Percentiles rank a stretch among this genome's conserved stretches.
phyloP scores from a whole-genome alignment of 164 flowering plant genomes.

The Aristolochia californica region DNA sequence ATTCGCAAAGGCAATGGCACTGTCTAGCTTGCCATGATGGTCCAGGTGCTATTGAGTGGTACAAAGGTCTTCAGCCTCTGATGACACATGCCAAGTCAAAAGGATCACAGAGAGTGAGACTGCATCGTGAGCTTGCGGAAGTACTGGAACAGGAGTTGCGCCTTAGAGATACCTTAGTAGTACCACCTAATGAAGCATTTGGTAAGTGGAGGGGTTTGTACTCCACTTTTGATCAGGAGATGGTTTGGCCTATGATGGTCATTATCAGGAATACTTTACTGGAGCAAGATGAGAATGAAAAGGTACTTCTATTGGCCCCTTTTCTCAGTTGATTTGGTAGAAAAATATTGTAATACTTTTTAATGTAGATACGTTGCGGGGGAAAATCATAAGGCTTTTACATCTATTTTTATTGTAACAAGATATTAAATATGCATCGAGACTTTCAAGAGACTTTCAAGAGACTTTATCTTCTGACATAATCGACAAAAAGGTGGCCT shows the following conservation, averaged over 20 bases:
- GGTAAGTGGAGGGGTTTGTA: constrained; percentile 71
- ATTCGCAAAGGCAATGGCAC: constrained; percentile 81
- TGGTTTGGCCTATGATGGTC: constrained; percentile 98
- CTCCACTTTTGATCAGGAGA: constrained; percentile 43
- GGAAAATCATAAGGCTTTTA: too few relatives aligned
- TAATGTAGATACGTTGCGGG: background rate
- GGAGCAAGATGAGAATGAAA: constrained; percentile 65
- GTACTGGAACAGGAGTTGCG: constrained; percentile 68
- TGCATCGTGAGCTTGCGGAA: constrained; percentile 69
- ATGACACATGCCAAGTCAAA: constrained; percentile 80
- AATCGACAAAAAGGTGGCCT: too few relatives aligned
- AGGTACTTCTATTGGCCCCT: constrained; percentile 31
- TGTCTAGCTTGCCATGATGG: constrained; percentile 92
- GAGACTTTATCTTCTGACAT: too few relatives aligned
- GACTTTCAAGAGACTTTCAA: too few relatives aligned
- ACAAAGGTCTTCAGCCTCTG: constrained; percentile 67
- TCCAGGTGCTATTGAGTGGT: constrained; percentile 96
- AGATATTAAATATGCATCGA: too few relatives aligned
- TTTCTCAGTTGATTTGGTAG: too few relatives aligned
- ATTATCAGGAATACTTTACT: constrained; percentile 67
- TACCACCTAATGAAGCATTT: constrained; percentile 60
- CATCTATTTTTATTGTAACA: too few relatives aligned
- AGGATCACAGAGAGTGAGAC: constrained; percentile 56
- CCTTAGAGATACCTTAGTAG: constrained; percentile 51
- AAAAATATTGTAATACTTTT: background rate